Evolutionary conservation across 805 yeast genomes (phyloP).

Genomic region (Cyberlindnera maclurae): DNA sequence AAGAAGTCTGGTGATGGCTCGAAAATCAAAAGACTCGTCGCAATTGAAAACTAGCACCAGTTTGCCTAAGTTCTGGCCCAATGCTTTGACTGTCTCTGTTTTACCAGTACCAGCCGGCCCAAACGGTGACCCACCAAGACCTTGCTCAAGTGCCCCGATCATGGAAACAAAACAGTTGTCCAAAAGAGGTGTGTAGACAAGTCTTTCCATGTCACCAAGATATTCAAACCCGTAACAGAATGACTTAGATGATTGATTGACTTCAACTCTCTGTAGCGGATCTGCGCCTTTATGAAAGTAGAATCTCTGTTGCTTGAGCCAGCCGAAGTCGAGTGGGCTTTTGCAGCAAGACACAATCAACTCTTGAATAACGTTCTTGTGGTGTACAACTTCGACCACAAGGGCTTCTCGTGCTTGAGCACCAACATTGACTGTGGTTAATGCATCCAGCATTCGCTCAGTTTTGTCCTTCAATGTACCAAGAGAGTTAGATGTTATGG

Average conservation of each 20-base stretch:
- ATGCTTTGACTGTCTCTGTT: conserved; percentile 82
- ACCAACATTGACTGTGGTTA: conserved; percentile 33
- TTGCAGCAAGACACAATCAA: conserved; percentile 12
- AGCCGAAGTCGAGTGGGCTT: conserved; percentile 25
- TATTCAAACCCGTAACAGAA: conserved; percentile 77
- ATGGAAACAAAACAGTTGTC: conserved; percentile 58
- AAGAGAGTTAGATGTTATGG: conserved; percentile 11
- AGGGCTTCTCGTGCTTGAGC: conserved; percentile 53
- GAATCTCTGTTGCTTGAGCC: conserved; percentile 51
- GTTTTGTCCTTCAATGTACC: neutral
- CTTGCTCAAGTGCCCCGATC: conserved; percentile 66
- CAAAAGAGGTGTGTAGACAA: conserved; percentile 73
- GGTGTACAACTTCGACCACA: conserved; percentile 64
- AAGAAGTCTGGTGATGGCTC: conserved; percentile 68
- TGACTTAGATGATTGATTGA: conserved; percentile 45
- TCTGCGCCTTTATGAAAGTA: conserved; percentile 22
- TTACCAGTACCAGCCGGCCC: conserved; percentile 99
- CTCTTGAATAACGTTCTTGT: conserved; percentile 32
- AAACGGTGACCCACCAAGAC: conserved; percentile 81
- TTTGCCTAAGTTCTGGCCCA: conserved; percentile 73
- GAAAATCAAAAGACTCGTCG: conserved; percentile 82
- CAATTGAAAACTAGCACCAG: conserved; percentile 85
- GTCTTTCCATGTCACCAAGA: conserved; percentile 61
- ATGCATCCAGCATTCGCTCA: conserved; percentile 10
- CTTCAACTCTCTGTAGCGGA: conserved; percentile 28